Base-by-base conservation (phyloP, 305 asterid species). In the Rubia balearica region DNA sequence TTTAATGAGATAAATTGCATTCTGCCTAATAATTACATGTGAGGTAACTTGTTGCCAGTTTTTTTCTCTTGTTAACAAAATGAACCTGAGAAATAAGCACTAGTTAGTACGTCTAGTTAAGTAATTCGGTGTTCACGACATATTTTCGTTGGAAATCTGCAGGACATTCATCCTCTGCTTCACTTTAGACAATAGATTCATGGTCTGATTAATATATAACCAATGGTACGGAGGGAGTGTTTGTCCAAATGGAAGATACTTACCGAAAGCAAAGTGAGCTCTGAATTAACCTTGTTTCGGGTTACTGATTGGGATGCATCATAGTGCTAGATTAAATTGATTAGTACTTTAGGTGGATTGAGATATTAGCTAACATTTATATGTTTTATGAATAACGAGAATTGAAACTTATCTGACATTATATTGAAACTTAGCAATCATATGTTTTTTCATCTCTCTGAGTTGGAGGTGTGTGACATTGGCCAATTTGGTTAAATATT, bases 181-280 rank as follows among this genome's bases (percentile, higher is more conserved):
- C 38, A n/a, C 66, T 48, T 65, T 8, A 38, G 19, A 38, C 68
- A 14, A 40, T 42, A 41, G 56, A 69, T 62, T 40, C 22, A 21
- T 42, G 21, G 36, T 38, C 72, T 79, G 19, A 24, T 51, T 48
- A 70, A 73, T 75, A 40, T 71, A 22, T 41, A 10, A 10, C 30
- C 30, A 17, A 51, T 53, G 4, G 24, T 9, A 53, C 10, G 24
- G 53, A 46, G 53, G n/a, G n/a, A 46, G n/a, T 43, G 48, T 43
- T 43, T 57, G 5, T 53, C 71, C 8, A 61, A 36, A 38, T 67
- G 64, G 62, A 30, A 7, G 24, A 69, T 62, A 17, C 19, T 40
- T 46, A 14, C 22, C 5, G 17, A 59, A 21, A 67, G 3, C 22
- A n/a, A 51, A 51, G 49, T 11, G 1, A 68, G 30, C 13, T 43